Evolutionary conservation across 2,329 filamentous ascomycete species (phyloP), one percentile per base, ranked within the genome.

Genomic region (Clarireedia hainanense): DNA sequence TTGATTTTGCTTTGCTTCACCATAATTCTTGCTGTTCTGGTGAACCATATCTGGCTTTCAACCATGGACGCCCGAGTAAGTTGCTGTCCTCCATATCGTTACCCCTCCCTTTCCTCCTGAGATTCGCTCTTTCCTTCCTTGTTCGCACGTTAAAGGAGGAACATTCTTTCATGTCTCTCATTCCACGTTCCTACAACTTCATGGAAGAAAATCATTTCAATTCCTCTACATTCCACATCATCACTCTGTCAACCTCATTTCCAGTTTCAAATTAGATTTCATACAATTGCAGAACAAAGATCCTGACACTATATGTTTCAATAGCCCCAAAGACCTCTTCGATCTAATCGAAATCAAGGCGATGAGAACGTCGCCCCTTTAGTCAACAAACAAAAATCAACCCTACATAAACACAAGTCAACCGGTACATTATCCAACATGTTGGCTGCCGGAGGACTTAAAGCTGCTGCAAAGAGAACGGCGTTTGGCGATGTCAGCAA

Each of bases 401-500:
- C 54, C 52, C 74, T 91, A 65, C 85, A 90, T 65, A 86, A 87
- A 60, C 86, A 90, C 74, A 95, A 95, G 73, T 95, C 91, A 7
- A 84, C 83, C 71, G 71, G 86, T 72, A 72, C 80, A 78, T 63
- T 88, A 73, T 65, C 75, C 68, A 63, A 62, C 47, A 76, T 76
- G 63, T 69, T 78, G 58, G 74, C 78, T 59, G 77, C 75, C 5
- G 77, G 74, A 57, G 77, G 75, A 40, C 72, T 85, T 61, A 89
- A 85, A 71, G 78, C 78, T 53, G 77, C 81, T 56, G 77, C 84
- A 55, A 94, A 91, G 75, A 84, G 91, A 63, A 84, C 85, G 60
- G 89, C 84, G 12, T 91, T 95, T 71, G 88, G 82, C 50, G 91
- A 95, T 69, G 80, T 94, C 59, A 94, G 88, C 76, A 92, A 91